phyloP scores from a whole-genome alignment of 257 asterid genomes.

The Ocimum tenuiflorum region DNA sequence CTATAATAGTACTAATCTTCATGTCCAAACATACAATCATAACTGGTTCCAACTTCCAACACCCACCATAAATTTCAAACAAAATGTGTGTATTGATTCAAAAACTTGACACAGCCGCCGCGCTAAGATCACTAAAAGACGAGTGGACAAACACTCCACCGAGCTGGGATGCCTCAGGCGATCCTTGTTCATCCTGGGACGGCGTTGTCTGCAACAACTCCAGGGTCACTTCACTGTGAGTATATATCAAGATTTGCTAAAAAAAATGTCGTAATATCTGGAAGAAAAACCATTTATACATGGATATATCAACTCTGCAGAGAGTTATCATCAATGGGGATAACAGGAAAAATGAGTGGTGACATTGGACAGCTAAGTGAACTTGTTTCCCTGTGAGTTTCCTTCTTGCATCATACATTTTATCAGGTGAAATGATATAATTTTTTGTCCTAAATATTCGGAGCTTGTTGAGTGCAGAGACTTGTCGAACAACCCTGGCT shows the following conservation, averaged over 20 bases:
- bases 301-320: conserved; percentile 30
- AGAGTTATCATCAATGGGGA: conserved; percentile 75
- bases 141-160: conserved; percentile 77
- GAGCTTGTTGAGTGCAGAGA: conserved; percentile 47
- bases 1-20: neutral
- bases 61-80: neutral
- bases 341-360: conserved; percentile 63
- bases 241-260: neutral
- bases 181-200: conserved; percentile 80
- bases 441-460: neutral
- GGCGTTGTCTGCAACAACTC: conserved; percentile 70
- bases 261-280: neutral
- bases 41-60: neutral
- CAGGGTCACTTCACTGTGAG: conserved; percentile 68
- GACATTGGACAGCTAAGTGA: conserved; percentile 79
- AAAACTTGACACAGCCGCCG: conserved; percentile 46
- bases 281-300: neutral
- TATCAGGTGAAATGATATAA: neutral
- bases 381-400: conserved; percentile 64
- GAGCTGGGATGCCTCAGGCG: conserved; percentile 62
- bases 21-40: conserved; percentile 11
- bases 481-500: conserved; percentile 75
- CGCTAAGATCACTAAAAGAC: conserved; percentile 63
- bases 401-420: neutral
- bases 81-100: neutral